These are phyloP conservation scores for Lichenothelia convexa DNA, from an alignment of 495 filamentous ascomycete species.

Conservation along the genomic window DNA sequence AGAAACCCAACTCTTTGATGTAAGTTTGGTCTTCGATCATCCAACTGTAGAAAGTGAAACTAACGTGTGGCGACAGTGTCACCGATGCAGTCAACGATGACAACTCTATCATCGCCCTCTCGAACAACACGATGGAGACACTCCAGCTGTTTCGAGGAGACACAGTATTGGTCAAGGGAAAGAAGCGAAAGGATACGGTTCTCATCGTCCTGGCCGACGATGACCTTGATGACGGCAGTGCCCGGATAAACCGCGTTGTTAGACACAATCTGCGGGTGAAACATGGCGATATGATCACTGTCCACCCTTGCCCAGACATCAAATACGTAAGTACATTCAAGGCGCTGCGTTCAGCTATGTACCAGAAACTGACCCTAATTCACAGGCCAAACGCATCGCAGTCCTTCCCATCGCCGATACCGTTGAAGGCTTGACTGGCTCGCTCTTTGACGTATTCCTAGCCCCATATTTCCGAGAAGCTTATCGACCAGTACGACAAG, in stretches of 20 bases:
- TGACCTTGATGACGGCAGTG: constrained; percentile 91
- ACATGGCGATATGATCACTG: constrained; percentile 91
- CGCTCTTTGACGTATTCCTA: constrained; percentile 96
- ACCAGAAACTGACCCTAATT: constrained; percentile 11
- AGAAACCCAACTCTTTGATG: constrained; percentile 99
- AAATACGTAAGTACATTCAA: constrained; percentile 66
- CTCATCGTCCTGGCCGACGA: constrained; percentile 94
- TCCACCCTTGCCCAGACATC: constrained; percentile 99
- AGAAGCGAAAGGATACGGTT: constrained; percentile 99
- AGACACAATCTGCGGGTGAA: constrained; percentile 96
- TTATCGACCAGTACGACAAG: constrained; percentile 89
- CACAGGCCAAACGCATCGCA: constrained; percentile 91
- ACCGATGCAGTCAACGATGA: constrained; percentile 98
- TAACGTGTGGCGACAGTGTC: constrained; percentile 43
- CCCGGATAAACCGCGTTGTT: constrained; percentile 92
- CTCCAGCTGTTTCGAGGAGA: constrained; percentile 96
- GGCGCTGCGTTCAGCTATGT: background rate
- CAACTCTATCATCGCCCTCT: constrained; percentile 96
- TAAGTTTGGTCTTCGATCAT: constrained; percentile 25
- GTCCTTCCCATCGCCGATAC: constrained; percentile 97
- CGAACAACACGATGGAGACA: constrained; percentile 97
- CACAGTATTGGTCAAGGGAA: constrained; percentile 93
- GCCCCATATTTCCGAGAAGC: constrained; percentile 99
- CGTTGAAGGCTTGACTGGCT: constrained; percentile 90
- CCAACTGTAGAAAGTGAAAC: constrained; percentile 7